These are phyloP conservation scores for Dipteronia sinensis DNA, from an alignment of 345 rosid genomes.

Conservation along the genomic window DNA sequence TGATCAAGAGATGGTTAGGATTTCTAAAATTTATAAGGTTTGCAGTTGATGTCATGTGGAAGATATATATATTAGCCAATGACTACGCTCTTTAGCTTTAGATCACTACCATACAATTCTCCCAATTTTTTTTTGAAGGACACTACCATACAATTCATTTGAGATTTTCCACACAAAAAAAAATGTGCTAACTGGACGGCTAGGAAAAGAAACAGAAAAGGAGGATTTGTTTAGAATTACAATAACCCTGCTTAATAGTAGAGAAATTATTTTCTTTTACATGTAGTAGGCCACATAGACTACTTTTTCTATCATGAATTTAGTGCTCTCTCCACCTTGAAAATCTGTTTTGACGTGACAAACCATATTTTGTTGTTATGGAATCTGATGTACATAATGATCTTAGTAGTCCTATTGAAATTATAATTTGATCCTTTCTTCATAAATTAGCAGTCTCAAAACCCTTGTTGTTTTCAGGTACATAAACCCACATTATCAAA, in stretches of 20 bases:
- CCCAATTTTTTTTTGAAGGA: too few species aligned
- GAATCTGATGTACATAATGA: neutral
- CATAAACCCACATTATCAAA: conserved; percentile 64
- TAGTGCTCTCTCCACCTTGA: neutral
- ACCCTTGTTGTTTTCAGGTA: conserved; percentile 42
- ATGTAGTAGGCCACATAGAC: neutral
- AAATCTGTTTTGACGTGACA: neutral
- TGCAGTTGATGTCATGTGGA: too few species aligned
- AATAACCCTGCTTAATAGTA: neutral
- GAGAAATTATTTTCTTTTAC: neutral
- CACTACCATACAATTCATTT: too few species aligned
- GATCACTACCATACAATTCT: too few species aligned
- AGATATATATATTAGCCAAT: too few species aligned
- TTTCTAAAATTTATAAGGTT: too few species aligned
- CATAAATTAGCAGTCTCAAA: conserved; percentile 2
- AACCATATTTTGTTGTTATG: neutral
- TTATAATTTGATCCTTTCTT: conserved; percentile 5
- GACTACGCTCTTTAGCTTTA: too few species aligned
- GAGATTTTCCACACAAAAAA: too few species aligned
- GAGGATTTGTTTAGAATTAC: neutral
- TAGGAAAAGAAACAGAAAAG: neutral
- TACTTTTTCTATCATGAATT: neutral
- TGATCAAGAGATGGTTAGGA: too few species aligned
- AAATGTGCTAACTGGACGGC: too few species aligned
- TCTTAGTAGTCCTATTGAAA: conserved; percentile 2